Evolutionary conservation across 768 basidiomycete species (phyloP), one percentile per base, ranked within the genome.

Genomic region (Pleurotus citrinopileatus): DNA sequence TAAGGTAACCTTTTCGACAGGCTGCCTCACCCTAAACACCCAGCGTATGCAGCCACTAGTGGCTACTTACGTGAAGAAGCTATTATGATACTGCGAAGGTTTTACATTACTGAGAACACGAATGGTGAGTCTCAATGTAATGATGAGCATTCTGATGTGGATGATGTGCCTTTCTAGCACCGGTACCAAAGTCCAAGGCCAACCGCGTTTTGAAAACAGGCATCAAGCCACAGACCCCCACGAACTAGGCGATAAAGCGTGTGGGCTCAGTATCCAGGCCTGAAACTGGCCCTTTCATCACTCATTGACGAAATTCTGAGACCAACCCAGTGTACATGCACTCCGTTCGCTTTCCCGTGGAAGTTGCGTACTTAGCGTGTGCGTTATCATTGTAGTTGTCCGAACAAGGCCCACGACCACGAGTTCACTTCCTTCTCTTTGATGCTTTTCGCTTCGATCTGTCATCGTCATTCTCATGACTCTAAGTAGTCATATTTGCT

Each of bases 31-130:
- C 85, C 91, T 12, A 75, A 73, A 19, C 91, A 94, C 66, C 82
- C 87, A 2, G 67, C 83, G 1, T 98, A 93, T 68, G 68, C 69
- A 25, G 91, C 94, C 3, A 78, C 70, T 19, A 89, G 89, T 4
- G 92, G 91, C 4, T 90, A 85, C 64, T 75, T 79, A 59, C 76
- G 91, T 20, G 88, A 93, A 63, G 89, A 91, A 56, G 89, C 92
- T 2, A 94, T 95, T 63, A 82, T 94, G 81, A 77, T 92, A 27
- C 68, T 94, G 12, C 84, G 93, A 4, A 80, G 87, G 27, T 94
- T 95, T 71, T 96, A 94, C 71, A 80, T 98, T 63, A 94, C 92
- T 0, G 94, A 97, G 65, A 98, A 99, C 67, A 75, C 77, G 5
- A 93, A 95, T 62, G 96, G 96, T 94, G 28, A 54, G 36, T 27